Evolutionary conservation across 257 asterid genomes (phyloP).

Genomic region (Echites panduratus): DNA sequence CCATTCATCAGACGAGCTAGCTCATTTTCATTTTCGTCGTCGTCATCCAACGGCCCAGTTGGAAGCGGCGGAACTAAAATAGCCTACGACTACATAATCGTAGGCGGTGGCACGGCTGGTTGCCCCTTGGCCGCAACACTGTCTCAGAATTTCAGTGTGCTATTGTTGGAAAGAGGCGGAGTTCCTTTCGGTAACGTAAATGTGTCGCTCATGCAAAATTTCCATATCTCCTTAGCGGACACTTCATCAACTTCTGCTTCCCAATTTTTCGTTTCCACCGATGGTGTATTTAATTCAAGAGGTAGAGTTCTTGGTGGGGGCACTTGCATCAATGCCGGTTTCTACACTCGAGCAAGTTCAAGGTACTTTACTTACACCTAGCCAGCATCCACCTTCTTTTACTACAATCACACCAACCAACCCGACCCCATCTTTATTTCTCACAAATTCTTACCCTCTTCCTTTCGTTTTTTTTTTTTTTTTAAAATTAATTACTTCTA

Average conservation of each 20-base stretch:
- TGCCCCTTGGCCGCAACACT: constrained; percentile 91
- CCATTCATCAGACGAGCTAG: constrained; percentile 40
- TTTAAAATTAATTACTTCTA: too few relatives aligned
- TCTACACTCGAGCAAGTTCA: constrained; percentile 81
- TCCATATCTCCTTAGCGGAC: constrained; percentile 78
- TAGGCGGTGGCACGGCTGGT: constrained; percentile 97
- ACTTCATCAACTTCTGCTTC: constrained; percentile 74
- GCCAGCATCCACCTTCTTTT: too few relatives aligned
- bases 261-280: constrained; percentile 81
- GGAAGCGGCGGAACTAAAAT: background rate
- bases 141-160: constrained; percentile 62
- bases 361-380: constrained; percentile 37
- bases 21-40: constrained; percentile 24
- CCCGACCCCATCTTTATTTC: too few relatives aligned
- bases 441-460: too few relatives aligned
- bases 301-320: constrained; percentile 93
- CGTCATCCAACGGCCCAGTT: background rate
- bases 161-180: constrained; percentile 86
- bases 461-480: too few relatives aligned
- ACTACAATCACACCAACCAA: too few relatives aligned
- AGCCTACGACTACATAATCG: constrained; percentile 65
- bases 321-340: constrained; percentile 82
- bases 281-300: constrained; percentile 82
- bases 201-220: constrained; percentile 77
- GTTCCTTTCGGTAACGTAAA: constrained; percentile 76